A percentile compares a stretch with the other conserved stretches of the same genome.
Conservation (phyloP, 345 rosid genomes). For the Conringia planisiliqua region DNA sequence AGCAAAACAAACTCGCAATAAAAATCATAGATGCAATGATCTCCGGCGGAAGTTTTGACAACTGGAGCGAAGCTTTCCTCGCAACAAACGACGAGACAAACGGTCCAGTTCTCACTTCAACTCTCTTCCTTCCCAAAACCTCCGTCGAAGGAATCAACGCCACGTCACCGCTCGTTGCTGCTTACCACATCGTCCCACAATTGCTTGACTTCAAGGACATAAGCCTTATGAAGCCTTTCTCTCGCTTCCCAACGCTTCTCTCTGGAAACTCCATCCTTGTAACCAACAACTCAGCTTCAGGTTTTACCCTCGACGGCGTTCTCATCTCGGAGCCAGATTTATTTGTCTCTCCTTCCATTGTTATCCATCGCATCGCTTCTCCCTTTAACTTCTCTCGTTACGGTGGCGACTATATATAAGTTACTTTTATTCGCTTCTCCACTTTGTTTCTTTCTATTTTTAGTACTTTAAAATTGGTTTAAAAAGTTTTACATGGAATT, state of each 20-base stretch:
- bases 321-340: constrained; percentile 27
- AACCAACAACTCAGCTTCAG: constrained; percentile 16
- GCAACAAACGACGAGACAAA: constrained; percentile 15
- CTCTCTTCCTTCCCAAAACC: constrained; percentile 31
- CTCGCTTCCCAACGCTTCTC: constrained; percentile 26
- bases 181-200: constrained; percentile 32
- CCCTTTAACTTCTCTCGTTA: constrained; percentile 29
- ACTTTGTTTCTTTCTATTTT: neutral
- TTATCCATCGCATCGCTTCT: constrained; percentile 28
- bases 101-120: constrained; percentile 22
- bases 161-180: constrained; percentile 27
- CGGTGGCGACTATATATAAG: neutral
- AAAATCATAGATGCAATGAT: constrained; percentile 29
- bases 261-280: constrained; percentile 16
- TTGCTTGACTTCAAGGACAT: constrained; percentile 14
- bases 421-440: neutral
- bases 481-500: neutral
- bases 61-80: constrained; percentile 29
- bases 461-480: neutral
- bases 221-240: constrained; percentile 7
- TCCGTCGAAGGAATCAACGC: constrained; percentile 26
- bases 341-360: constrained; percentile 20
- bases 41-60: constrained; percentile 20
- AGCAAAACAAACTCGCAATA: neutral
- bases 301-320: constrained; percentile 15